Percentiles rank a stretch among this genome's conserved stretches.
These are phyloP conservation scores for Globisporangium abappressorium DNA, from an alignment of 352 stramenopile genomes.

Conservation along the genomic window DNA sequence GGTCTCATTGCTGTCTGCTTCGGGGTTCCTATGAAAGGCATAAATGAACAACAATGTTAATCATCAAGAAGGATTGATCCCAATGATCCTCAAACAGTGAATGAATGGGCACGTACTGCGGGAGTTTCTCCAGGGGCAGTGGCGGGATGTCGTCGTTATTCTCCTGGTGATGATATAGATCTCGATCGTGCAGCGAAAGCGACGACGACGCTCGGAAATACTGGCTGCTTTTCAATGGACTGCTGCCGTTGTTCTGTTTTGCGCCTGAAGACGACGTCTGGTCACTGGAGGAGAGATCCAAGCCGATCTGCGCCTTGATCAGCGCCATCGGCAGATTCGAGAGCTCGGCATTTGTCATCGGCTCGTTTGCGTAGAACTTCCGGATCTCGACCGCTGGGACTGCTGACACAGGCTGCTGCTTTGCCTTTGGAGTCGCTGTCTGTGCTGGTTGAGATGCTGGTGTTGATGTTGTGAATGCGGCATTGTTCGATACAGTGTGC, in stretches of 20 bases:
- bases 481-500: background rate
- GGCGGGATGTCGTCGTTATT: constrained; percentile 56
- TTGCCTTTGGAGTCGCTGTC: constrained; percentile 17
- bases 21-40: constrained; percentile 22
- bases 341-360: constrained; percentile 58
- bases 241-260: background rate
- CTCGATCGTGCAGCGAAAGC: background rate
- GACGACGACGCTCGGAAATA: constrained; percentile 6
- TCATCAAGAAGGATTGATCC: background rate
- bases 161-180: constrained; percentile 14
- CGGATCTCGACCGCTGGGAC: constrained; percentile 23
- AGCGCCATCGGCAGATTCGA: constrained; percentile 65
- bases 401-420: background rate
- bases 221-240: constrained; percentile 10
- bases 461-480: background rate
- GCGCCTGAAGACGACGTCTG: background rate
- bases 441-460: background rate
- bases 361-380: constrained; percentile 73
- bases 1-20: constrained; percentile 21
- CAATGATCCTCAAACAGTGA: background rate
- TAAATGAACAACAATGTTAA: background rate
- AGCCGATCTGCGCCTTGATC: constrained; percentile 71
- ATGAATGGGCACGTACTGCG: constrained; percentile 29
- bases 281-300: constrained; percentile 35
- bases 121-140: constrained; percentile 50